Evolutionary conservation across 495 filamentous ascomycete species (phyloP).

Genomic region (Daldinia concentrica): DNA sequence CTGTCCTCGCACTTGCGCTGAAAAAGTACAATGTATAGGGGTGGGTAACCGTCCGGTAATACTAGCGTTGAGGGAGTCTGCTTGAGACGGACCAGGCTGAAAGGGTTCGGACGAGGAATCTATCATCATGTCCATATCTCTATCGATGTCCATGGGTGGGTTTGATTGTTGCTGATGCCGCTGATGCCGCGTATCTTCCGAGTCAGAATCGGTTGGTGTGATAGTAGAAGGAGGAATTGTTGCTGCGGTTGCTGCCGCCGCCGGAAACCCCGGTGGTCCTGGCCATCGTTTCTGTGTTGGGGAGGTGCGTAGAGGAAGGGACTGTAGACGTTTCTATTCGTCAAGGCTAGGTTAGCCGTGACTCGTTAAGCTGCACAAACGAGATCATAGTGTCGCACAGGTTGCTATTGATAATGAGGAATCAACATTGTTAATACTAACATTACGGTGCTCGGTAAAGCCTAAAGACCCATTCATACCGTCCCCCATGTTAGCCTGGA

Average conservation of each 20-base stretch:
- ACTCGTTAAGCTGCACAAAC: neutral
- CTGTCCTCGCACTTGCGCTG: conserved; percentile 56
- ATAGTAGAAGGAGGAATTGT: conserved; percentile 43
- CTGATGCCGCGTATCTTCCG: conserved; percentile 45
- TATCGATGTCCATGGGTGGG: conserved; percentile 51
- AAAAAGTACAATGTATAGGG: conserved; percentile 62
- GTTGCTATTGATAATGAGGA: neutral
- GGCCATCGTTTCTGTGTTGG: conserved; percentile 53
- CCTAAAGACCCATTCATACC: conserved; percentile 45
- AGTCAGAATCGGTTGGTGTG: conserved; percentile 50
- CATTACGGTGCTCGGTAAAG: conserved; percentile 60
- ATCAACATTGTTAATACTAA: conserved; percentile 39
- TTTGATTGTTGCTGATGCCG: conserved; percentile 38
- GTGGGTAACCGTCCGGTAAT: conserved; percentile 60
- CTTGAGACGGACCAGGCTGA: conserved; percentile 45
- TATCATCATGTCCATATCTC: conserved; percentile 64
- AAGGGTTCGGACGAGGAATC: conserved; percentile 47
- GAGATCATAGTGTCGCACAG: neutral
- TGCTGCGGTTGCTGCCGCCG: conserved; percentile 21
- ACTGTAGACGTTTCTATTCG: conserved; percentile 58
- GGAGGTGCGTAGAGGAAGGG: conserved; percentile 55
- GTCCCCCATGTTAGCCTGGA: conserved; percentile 18
- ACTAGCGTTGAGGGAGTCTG: conserved; percentile 41
- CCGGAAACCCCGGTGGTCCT: conserved; percentile 47
- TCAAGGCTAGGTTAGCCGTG: conserved; percentile 11